phyloP scores from a whole-genome alignment of 176 grass and related monocot genomes.

The Oryza glumipatula region DNA sequence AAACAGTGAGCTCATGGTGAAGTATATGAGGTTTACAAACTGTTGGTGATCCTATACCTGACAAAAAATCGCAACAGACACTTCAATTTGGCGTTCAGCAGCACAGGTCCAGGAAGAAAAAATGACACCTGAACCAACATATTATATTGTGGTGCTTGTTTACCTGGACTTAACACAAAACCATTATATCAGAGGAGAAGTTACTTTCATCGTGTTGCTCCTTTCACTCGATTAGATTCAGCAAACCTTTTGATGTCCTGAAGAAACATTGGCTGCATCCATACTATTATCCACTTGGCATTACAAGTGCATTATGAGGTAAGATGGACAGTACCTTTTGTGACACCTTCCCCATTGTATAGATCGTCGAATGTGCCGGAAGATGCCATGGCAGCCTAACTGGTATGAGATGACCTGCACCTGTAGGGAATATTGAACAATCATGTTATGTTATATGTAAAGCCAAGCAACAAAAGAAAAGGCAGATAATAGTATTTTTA shows the following conservation, averaged over 20 bases:
- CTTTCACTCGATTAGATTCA: constrained; percentile 7
- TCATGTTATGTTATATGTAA: constrained; percentile 37
- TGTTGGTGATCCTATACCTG: background rate
- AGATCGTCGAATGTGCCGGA: constrained; percentile 33
- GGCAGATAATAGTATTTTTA: constrained; percentile 33
- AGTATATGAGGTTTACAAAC: background rate
- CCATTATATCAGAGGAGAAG: background rate
- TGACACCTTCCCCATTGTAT: constrained; percentile 16
- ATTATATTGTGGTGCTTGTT: background rate
- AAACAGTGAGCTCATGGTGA: constrained; percentile 8
- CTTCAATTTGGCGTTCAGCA: constrained; percentile 17
- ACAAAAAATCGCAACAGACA: background rate
- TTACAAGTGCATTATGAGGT: constrained; percentile 33
- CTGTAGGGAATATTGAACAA: constrained; percentile 39
- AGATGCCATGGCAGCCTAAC: constrained; percentile 19
- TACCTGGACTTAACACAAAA: background rate
- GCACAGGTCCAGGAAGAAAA: background rate
- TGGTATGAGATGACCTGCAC: constrained; percentile 28
- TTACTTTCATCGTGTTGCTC: constrained; percentile 25
- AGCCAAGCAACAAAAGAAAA: constrained; percentile 26
- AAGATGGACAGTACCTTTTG: constrained; percentile 35
- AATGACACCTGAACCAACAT: constrained; percentile 20
- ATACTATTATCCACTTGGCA: constrained; percentile 1
- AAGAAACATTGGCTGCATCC: background rate
- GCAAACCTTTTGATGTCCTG: background rate